phyloP scores from a whole-genome alignment of 2,329 filamentous ascomycete species.

The Tothia fuscella region DNA sequence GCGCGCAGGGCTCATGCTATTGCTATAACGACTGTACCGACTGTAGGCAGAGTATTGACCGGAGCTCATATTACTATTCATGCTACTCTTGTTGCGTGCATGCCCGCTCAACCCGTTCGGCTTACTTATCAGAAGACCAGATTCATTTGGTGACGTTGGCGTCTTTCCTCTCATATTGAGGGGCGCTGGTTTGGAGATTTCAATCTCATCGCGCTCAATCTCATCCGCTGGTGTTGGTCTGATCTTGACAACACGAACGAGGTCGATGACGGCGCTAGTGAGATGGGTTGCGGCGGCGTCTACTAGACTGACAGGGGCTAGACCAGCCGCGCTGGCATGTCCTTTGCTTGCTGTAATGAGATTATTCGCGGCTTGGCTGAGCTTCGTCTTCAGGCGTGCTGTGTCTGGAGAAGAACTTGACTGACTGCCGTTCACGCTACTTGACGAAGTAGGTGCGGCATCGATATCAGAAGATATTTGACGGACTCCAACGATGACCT shows the following conservation, averaged over 20 bases:
- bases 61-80: constrained; percentile 10
- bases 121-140: not conserved
- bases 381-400: constrained; percentile 61
- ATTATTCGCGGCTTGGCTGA: constrained; percentile 91
- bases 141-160: not conserved
- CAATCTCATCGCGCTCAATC: constrained; percentile 45
- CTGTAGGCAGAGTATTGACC: constrained; percentile 9
- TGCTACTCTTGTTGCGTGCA: constrained; percentile 16
- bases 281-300: constrained; percentile 90
- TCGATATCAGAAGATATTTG: constrained; percentile 72
- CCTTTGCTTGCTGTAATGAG: constrained; percentile 92
- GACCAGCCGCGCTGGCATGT: constrained; percentile 67
- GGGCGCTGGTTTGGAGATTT: constrained; percentile 1
- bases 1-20: constrained; percentile 5
- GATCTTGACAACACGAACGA: constrained; percentile 76
- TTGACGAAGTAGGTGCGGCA: constrained; percentile 36
- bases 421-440: constrained; percentile 12
- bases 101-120: constrained; percentile 2
- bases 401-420: constrained; percentile 38
- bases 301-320: constrained; percentile 84
- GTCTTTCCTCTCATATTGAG: constrained; percentile 2
- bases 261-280: constrained; percentile 72
- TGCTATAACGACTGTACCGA: constrained; percentile 8
- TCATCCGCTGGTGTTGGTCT: constrained; percentile 62
- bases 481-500: constrained; percentile 69